Conservation (phyloP, 2,329 filamentous ascomycete species). For the Fusarium decemcellulare region DNA sequence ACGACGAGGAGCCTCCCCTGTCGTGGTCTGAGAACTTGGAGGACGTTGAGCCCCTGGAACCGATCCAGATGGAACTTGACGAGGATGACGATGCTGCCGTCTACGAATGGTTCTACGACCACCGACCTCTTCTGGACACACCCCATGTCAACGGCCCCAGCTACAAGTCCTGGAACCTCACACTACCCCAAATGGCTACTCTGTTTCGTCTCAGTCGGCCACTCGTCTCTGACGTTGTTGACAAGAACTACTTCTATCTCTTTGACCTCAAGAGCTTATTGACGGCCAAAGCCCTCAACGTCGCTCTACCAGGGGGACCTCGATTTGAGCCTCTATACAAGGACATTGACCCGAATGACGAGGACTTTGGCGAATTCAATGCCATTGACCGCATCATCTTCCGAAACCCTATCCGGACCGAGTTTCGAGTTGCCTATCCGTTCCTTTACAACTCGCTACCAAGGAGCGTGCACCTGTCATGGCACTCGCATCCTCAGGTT, state of each 20-base stretch:
- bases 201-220: constrained; percentile 93
- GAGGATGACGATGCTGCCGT: constrained; percentile 93
- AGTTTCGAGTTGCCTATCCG: constrained; percentile 94
- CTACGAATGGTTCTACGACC: constrained; percentile 98
- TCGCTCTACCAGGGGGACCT: constrained; percentile 96
- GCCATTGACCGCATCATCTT: constrained; percentile 99
- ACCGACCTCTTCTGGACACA: constrained; percentile 90
- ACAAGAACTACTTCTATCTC: constrained; percentile 98
- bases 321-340: constrained; percentile 98
- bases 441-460: constrained; percentile 97
- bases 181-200: constrained; percentile 94
- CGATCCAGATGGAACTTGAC: constrained; percentile 98
- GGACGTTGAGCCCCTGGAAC: constrained; percentile 96
- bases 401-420: constrained; percentile 92
- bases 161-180: constrained; percentile 96
- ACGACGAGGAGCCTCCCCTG: constrained; percentile 96
- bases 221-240: constrained; percentile 90
- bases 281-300: constrained; percentile 96
- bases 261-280: constrained; percentile 96
- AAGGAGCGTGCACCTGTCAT: constrained; percentile 91
- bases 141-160: constrained; percentile 95
- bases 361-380: constrained; percentile 99
- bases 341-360: constrained; percentile 98
- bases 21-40: constrained; percentile 99
- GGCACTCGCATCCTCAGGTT: constrained; percentile 94